Conservation (phyloP, 768 basidiomycete genomes). For the Leccinum fibrillosum region DNA sequence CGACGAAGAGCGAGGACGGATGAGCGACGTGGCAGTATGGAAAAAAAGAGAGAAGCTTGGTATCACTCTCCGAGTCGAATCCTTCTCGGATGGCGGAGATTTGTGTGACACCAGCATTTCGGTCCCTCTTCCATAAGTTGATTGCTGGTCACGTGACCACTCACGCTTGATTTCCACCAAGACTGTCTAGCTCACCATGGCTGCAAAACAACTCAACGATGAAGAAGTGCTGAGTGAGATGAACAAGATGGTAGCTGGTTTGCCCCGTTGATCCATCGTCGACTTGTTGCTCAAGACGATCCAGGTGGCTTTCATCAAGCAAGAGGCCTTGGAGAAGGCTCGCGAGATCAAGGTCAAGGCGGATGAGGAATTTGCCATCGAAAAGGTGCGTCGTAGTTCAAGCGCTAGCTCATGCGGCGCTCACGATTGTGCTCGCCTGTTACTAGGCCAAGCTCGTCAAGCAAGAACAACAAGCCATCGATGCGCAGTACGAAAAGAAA, state of each 20-base stretch:
- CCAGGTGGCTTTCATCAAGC: constrained; percentile 97
- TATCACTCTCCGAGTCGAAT: too few relatives aligned
- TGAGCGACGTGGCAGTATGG: too few relatives aligned
- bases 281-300: constrained; percentile 3
- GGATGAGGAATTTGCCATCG: constrained; percentile 98
- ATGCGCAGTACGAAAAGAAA: constrained; percentile 94
- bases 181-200: constrained; percentile 41
- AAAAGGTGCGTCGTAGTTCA: constrained; percentile 61
- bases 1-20: too few relatives aligned
- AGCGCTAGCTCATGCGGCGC: too few relatives aligned
- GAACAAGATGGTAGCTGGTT: constrained; percentile 87
- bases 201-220: constrained; percentile 82
- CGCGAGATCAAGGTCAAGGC: constrained; percentile 97
- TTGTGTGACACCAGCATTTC: too few relatives aligned
- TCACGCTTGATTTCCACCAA: background rate
- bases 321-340: constrained; percentile 97
- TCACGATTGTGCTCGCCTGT: background rate
- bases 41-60: too few relatives aligned
- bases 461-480: constrained; percentile 93
- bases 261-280: constrained; percentile 16
- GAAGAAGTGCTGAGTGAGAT: constrained; percentile 95
- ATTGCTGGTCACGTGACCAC: too few relatives aligned
- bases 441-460: constrained; percentile 91
- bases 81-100: too few relatives aligned
- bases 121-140: too few relatives aligned